These are phyloP conservation scores for Nakazawaea pomicola DNA, from an alignment of 805 yeast genomes.

Conservation along the genomic window DNA sequence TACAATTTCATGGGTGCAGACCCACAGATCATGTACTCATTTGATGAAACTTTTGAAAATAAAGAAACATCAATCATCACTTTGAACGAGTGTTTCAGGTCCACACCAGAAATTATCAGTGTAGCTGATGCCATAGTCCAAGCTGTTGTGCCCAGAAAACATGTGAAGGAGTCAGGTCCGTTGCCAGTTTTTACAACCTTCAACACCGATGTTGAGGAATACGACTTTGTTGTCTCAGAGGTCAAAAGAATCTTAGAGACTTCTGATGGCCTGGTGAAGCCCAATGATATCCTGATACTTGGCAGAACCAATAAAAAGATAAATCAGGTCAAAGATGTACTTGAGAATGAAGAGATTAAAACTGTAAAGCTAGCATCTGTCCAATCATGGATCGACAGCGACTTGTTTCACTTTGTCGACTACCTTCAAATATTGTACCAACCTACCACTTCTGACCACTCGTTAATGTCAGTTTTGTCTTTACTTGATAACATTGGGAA, in stretches of 20 bases:
- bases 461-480: slow-evolving; percentile 22
- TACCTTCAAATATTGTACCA: slow-evolving; percentile 38
- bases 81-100: slow-evolving; percentile 53
- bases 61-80: slow-evolving; percentile 25
- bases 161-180: slow-evolving; percentile 17
- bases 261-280: slow-evolving; percentile 37
- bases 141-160: slow-evolving; percentile 13
- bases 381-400: slow-evolving; percentile 47
- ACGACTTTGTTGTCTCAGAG: slow-evolving; percentile 39
- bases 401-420: slow-evolving; percentile 41
- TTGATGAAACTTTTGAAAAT: slow-evolving; percentile 18
- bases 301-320: slow-evolving; percentile 49
- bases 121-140: slow-evolving; percentile 30
- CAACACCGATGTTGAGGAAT: slow-evolving; percentile 29
- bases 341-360: slow-evolving; percentile 38
- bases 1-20: slow-evolving; percentile 61
- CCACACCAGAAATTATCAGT: slow-evolving; percentile 50
- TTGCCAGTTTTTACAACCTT: slow-evolving; percentile 24
- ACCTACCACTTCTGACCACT: slow-evolving; percentile 23
- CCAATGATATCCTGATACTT: slow-evolving; percentile 48
- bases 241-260: slow-evolving; percentile 33
- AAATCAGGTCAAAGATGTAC: slow-evolving; percentile 29
- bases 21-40: slow-evolving; percentile 24
- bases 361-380: slow-evolving; percentile 38
- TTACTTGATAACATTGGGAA: slow-evolving; percentile 16